Conservation (phyloP, 352 stramenopile species). For the Pythium folliculosum region DNA sequence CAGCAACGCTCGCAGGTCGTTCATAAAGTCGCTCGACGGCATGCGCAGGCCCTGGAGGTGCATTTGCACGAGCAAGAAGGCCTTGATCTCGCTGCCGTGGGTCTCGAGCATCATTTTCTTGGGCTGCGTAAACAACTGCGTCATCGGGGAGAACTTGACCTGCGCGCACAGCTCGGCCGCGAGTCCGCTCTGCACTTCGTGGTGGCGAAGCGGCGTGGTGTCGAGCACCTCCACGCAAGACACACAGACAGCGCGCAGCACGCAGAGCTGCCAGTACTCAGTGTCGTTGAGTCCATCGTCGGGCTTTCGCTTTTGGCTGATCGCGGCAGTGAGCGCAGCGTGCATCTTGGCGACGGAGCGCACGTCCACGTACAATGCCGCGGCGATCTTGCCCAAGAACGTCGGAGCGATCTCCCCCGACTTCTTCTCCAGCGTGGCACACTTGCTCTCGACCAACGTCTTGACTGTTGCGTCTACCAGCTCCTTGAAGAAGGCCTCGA, state of each 20-base stretch:
- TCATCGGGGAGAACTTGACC: constrained; percentile 63
- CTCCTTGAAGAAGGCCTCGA: constrained; percentile 76
- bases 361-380: constrained; percentile 96
- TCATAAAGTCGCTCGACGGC: constrained; percentile 98
- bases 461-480: constrained; percentile 77
- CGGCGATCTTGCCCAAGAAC: constrained; percentile 91
- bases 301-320: constrained; percentile 19
- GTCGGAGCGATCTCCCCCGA: constrained; percentile 70
- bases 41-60: constrained; percentile 91
- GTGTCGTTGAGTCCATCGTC: constrained; percentile 11
- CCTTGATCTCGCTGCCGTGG: constrained; percentile 83
- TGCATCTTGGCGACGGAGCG: constrained; percentile 82
- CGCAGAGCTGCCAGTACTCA: constrained; percentile 24
- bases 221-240: constrained; percentile 93
- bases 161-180: constrained; percentile 53
- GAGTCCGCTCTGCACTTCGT: constrained; percentile 93
- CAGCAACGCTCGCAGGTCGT: constrained; percentile 95
- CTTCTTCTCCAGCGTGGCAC: constrained; percentile 61
- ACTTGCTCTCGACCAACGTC: constrained; percentile 88
- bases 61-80: constrained; percentile 93
- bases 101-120: constrained; percentile 73
- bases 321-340: constrained; percentile 35
- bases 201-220: constrained; percentile 95
- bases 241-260: constrained; percentile 61
- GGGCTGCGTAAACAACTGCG: constrained; percentile 46